phyloP scores from a whole-genome alignment of 225 moss, liverwort and hornwort genomes.

The Asterella californica region DNA sequence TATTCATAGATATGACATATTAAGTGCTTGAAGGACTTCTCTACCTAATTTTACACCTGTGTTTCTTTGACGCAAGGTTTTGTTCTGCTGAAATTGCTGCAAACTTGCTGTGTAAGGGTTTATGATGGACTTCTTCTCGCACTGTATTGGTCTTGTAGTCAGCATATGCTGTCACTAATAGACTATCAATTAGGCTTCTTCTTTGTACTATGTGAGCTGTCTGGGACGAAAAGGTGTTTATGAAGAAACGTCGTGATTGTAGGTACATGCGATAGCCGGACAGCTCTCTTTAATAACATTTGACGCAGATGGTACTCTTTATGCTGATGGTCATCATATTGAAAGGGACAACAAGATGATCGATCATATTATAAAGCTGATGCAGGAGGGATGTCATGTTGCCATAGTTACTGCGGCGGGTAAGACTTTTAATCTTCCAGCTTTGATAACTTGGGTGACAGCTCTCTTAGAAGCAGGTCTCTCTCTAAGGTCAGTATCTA shows the following conservation, averaged over 20 bases:
- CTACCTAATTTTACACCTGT: no score
- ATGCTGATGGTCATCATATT: constrained; percentile 93
- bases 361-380: constrained; percentile 75
- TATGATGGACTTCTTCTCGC: no score
- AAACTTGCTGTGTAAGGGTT: no score
- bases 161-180: no score
- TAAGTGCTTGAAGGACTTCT: no score
- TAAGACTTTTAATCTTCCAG: background rate
- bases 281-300: constrained; percentile 77
- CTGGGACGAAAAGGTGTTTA: background rate
- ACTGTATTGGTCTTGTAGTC: no score
- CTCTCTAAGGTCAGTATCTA: background rate
- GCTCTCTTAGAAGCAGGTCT: background rate
- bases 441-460: background rate
- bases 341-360: constrained; percentile 94
- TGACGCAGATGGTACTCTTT: constrained; percentile 88
- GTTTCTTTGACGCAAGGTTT: no score
- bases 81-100: no score
- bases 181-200: background rate
- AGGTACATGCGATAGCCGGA: constrained; percentile 83
- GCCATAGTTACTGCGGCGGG: constrained; percentile 93
- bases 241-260: constrained; percentile 5
- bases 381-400: constrained; percentile 69
- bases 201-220: background rate
- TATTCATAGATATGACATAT: no score